A percentile compares a stretch with the other conserved stretches of the same genome.
These are phyloP conservation scores for Neurospora discreta DNA, from an alignment of 495 filamentous ascomycete species.

Conservation along the genomic window DNA sequence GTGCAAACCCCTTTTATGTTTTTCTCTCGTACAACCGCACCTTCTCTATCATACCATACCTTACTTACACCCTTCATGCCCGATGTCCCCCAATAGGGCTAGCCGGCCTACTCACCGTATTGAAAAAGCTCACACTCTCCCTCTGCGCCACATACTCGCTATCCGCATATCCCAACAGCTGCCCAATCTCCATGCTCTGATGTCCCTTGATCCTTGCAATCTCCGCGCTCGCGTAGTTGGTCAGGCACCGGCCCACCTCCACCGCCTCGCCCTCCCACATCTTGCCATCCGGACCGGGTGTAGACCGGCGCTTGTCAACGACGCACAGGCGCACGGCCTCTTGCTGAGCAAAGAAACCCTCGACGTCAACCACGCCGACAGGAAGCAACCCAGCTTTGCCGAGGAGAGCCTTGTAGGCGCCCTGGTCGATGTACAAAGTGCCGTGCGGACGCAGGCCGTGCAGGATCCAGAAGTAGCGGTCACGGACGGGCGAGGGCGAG, in stretches of 20 bases:
- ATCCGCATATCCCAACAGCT: slow-evolving; percentile 78
- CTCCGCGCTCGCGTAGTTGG: slow-evolving; percentile 83
- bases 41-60: slow-evolving; percentile 10
- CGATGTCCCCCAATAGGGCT: slow-evolving; percentile 25
- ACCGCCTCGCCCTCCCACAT: slow-evolving; percentile 42
- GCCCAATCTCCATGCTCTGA: slow-evolving; percentile 67
- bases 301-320: slow-evolving; percentile 37
- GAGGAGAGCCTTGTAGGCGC: slow-evolving; percentile 66
- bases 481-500: slow-evolving; percentile 74
- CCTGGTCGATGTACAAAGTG: slow-evolving; percentile 81
- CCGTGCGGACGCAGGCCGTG: slow-evolving; percentile 90
- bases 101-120: slow-evolving; percentile 26
- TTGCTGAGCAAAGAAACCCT: slow-evolving; percentile 79
- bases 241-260: slow-evolving; percentile 87
- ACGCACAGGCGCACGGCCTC: slow-evolving; percentile 82
- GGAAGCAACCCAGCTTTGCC: slow-evolving; percentile 85
- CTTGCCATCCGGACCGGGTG: slow-evolving; percentile 15
- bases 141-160: slow-evolving; percentile 87
- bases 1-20: neutral
- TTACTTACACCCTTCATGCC: slow-evolving; percentile 7
- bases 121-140: slow-evolving; percentile 76
- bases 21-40: neutral
- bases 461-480: slow-evolving; percentile 93
- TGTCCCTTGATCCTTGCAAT: slow-evolving; percentile 75
- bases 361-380: slow-evolving; percentile 79